Base-by-base conservation (phyloP, 208 protist species). In the Blastocrithidia nonstop region DNA sequence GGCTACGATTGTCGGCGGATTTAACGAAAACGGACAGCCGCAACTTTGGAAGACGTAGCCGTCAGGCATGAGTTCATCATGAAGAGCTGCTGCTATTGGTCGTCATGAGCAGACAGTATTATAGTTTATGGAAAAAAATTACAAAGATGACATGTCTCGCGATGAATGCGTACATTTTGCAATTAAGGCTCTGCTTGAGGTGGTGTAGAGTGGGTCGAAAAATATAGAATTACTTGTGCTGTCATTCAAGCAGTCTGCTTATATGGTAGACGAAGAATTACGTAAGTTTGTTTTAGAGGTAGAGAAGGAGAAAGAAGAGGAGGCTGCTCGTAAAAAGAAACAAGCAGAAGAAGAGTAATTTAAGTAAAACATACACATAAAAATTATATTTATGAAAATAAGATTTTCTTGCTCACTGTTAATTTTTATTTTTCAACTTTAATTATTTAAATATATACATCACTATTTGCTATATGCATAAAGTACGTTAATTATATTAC, bases 101-200 rank as follows among this genome's bases (percentile, higher is more conserved):
- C 79, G 93, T 16, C 94, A 95, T 49, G 89, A 96, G 35, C 97
- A 99, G 67, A 97, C 92, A 9, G 95, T 99, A n/a, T 74, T 94
- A 37, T 96, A 99, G 65, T 99, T 92, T 70, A 91, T 99, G 57
- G 98, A 99, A 71, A 99, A 99, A 72, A 82, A 96, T 64, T 99
- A 98, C 69, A 78, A 76, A 48, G 79, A 93, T 9, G 75, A 86
- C 37, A 88, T 88, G 65, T 73, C 48, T 35, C 85, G 95, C 20
- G 69, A 96, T 16, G 85, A 87, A 33, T 89, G 89, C 35, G 74
- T 98, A 29, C 96, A 98, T 60, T 94, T 99, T 15, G 96, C 97
- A 6, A 87, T 99, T 55, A 92, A 88, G 53, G 79, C 96, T 3
- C 77, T 99, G n/a, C 62, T 99, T 6, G 97, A 99, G 85, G 94